Evolutionary conservation across 2,329 filamentous ascomycete species (phyloP).

Genomic region (Colletotrichum tabaci): DNA sequence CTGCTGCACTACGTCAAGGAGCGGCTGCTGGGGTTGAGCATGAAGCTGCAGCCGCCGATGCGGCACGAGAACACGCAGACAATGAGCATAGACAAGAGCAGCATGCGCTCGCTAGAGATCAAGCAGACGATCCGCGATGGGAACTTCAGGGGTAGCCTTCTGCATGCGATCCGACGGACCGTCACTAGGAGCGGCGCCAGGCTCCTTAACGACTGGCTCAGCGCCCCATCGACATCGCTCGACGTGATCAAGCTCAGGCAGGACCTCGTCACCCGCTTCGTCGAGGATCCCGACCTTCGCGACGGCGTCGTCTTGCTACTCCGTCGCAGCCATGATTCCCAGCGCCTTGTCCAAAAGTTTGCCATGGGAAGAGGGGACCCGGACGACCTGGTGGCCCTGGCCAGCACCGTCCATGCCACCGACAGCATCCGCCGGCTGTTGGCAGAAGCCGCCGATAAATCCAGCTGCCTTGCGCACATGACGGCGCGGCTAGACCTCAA

Average conservation of each 20-base stretch:
- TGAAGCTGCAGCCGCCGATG: slow-evolving; percentile 87
- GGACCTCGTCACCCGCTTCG: slow-evolving; percentile 84
- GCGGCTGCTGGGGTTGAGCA: slow-evolving; percentile 81
- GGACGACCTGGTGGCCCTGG: slow-evolving; percentile 89
- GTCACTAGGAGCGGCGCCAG: slow-evolving; percentile 93
- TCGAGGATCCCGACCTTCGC: slow-evolving; percentile 76
- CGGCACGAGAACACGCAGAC: slow-evolving; percentile 81
- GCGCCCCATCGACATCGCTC: slow-evolving; percentile 91
- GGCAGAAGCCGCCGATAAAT: slow-evolving; percentile 43
- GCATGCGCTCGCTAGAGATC: slow-evolving; percentile 89
- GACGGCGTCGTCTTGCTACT: slow-evolving; percentile 80
- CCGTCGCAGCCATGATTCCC: slow-evolving; percentile 84
- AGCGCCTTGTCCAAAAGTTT: slow-evolving; percentile 94
- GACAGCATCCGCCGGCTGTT: slow-evolving; percentile 73
- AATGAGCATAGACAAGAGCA: slow-evolving; percentile 94
- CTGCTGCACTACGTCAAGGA: slow-evolving; percentile 89
- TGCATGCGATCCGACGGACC: slow-evolving; percentile 91
- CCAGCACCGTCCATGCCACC: slow-evolving; percentile 84
- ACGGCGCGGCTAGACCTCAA: slow-evolving; percentile 74
- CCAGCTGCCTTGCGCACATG: slow-evolving; percentile 61
- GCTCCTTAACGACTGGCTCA: slow-evolving; percentile 87
- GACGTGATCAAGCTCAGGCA: slow-evolving; percentile 83
- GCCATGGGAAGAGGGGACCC: slow-evolving; percentile 91
- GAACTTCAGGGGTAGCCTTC: slow-evolving; percentile 82
- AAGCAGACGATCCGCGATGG: slow-evolving; percentile 88